phyloP scores from a whole-genome alignment of 371 early-diverging fungal genomes.

The Catenaria anguillulae region DNA sequence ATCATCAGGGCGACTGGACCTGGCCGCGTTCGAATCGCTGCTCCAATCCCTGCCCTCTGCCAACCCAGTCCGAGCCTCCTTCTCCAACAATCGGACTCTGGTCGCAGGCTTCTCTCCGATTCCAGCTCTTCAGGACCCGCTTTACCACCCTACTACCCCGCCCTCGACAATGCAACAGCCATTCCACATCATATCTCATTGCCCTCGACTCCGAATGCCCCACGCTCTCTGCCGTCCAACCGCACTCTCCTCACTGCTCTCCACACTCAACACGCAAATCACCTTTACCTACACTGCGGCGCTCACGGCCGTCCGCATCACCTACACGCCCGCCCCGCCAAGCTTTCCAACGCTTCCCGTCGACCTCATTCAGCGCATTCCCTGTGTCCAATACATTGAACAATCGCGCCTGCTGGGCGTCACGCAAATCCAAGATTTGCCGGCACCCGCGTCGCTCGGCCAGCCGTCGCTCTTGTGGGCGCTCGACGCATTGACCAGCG shows the following conservation, averaged over 20 bases:
- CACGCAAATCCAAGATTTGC: background rate
- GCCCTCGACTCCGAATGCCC: background rate
- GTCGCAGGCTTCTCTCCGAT: too few species aligned
- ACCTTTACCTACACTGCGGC: background rate
- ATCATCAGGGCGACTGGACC: too few species aligned
- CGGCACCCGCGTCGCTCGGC: background rate
- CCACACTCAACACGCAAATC: background rate
- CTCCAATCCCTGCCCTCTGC: too few species aligned
- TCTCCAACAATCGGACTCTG: too few species aligned
- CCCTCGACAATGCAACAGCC: background rate
- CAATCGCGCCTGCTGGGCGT: background rate
- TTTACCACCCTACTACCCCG: background rate
- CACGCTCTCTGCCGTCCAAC: background rate
- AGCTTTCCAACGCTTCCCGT: background rate
- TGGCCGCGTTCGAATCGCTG: too few species aligned
- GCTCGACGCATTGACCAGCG: slow-evolving; percentile 7
- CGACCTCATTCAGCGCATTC: slow-evolving; percentile 4
- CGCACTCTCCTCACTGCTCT: background rate
- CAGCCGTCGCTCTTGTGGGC: background rate
- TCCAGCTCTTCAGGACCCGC: too few species aligned
- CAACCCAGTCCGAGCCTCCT: too few species aligned
- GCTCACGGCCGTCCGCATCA: background rate
- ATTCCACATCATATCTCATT: background rate
- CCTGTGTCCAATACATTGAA: slow-evolving; percentile 8
- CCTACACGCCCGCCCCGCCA: background rate